Conservation (phyloP, 352 stramenopile genomes). For the Pythium plurisporium region DNA sequence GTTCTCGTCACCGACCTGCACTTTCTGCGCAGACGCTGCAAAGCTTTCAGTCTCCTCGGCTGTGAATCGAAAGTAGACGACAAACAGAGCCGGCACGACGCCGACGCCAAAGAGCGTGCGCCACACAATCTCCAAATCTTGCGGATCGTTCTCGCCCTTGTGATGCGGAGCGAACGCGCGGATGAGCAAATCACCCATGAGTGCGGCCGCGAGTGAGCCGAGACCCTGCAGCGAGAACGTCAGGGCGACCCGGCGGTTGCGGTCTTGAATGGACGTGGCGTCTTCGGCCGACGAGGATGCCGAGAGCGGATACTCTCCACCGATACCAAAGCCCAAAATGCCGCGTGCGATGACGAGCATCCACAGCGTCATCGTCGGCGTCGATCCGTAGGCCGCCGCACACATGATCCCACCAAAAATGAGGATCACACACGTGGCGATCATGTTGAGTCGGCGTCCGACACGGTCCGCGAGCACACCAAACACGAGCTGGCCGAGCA, state of each 20-base stretch:
- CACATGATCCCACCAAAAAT: conserved; percentile 34
- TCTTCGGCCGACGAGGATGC: conserved; percentile 31
- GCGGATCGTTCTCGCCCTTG: conserved; percentile 22
- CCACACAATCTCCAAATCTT: conserved; percentile 42
- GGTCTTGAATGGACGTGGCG: conserved; percentile 22
- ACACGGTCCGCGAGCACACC: conserved; percentile 29
- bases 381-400: conserved; percentile 21
- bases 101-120: conserved; percentile 43
- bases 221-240: conserved; percentile 36
- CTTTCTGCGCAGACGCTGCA: conserved; percentile 15
- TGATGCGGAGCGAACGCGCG: conserved; percentile 19
- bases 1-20: neutral
- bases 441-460: conserved; percentile 30
- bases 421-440: conserved; percentile 32
- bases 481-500: conserved; percentile 34
- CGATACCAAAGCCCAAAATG: conserved; percentile 31
- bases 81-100: conserved; percentile 31
- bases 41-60: conserved; percentile 48
- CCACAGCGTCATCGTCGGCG: conserved; percentile 26
- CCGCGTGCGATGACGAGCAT: conserved; percentile 30
- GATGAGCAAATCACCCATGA: conserved; percentile 14
- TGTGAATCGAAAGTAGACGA: conserved; percentile 42
- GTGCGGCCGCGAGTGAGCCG: conserved; percentile 23
- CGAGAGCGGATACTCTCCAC: conserved; percentile 29
- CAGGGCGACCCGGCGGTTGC: conserved; percentile 27